Conservation (phyloP, 208 protist species). For the Balamuthia mandrillaris region DNA sequence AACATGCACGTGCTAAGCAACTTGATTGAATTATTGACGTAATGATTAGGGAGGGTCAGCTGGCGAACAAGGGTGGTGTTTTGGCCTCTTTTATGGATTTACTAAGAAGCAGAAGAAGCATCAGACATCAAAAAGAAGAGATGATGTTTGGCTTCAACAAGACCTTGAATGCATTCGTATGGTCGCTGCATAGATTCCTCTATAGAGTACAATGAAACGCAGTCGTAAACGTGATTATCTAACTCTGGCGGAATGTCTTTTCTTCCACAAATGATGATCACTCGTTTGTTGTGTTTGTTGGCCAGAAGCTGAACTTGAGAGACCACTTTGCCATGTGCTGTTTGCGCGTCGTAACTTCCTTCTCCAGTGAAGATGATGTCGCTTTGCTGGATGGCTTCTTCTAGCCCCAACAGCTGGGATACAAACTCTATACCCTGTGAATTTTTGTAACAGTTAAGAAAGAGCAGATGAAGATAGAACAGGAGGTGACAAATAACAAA, state of each 20-base stretch:
- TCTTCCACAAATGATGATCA: background rate
- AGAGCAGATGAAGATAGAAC: background rate
- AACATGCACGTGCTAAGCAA: too few species aligned
- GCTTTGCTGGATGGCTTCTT: background rate
- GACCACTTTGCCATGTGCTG: conserved; percentile 17
- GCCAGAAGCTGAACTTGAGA: background rate
- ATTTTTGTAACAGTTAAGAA: background rate
- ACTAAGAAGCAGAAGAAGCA: too few species aligned
- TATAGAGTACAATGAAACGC: too few species aligned
- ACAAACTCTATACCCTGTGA: conserved; percentile 28
- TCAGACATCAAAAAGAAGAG: too few species aligned
- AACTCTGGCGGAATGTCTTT: conserved; percentile 30
- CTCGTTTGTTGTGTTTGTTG: background rate
- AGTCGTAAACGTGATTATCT: too few species aligned
- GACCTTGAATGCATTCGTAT: too few species aligned
- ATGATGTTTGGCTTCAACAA: too few species aligned
- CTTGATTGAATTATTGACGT: too few species aligned
- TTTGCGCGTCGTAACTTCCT: conserved; percentile 36
- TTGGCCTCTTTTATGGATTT: too few species aligned
- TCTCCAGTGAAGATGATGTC: conserved; percentile 41
- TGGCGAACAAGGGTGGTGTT: too few species aligned
- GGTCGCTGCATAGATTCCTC: too few species aligned
- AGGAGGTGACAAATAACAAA: background rate
- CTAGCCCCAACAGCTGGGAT: background rate
- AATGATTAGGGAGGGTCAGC: too few species aligned